Percentiles rank a stretch among this genome's conserved stretches.
phyloP scores from a whole-genome alignment of 345 rosid genomes.

The Nephelium lappaceum region DNA sequence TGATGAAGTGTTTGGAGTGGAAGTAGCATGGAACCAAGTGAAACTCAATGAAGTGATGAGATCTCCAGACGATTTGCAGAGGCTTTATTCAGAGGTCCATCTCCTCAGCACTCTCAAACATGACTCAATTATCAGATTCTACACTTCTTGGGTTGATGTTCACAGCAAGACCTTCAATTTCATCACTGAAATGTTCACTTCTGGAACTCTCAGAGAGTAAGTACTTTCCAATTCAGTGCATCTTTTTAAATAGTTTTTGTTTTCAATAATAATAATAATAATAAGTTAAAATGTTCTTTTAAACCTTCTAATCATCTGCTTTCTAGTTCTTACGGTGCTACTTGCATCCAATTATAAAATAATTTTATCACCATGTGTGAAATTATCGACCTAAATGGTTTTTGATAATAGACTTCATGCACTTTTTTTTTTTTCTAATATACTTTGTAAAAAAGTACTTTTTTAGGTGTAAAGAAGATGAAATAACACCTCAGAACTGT shows the following conservation, averaged over 20 bases:
- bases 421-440: no score
- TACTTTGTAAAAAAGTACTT: no score
- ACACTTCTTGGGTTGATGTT: constrained; percentile 77
- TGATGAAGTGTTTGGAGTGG: constrained; percentile 72
- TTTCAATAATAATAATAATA: no score
- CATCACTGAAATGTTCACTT: constrained; percentile 86
- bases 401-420: no score
- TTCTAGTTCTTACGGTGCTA: no score
- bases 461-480: no score
- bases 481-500: no score
- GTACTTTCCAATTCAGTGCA: not conserved
- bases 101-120: constrained; percentile 79
- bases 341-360: no score
- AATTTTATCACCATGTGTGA: no score
- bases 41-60: constrained; percentile 56
- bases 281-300: no score
- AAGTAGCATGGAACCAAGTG: constrained; percentile 86
- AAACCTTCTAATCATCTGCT: no score
- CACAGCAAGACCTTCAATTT: constrained; percentile 63
- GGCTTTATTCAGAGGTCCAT: constrained; percentile 85
- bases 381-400: no score
- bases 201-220: constrained; percentile 80
- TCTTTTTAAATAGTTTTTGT: not conserved
- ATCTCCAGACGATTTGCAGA: constrained; percentile 72
- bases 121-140: constrained; percentile 63